Conservation (phyloP, 305 asterid species). For the Andrographis paniculata region DNA sequence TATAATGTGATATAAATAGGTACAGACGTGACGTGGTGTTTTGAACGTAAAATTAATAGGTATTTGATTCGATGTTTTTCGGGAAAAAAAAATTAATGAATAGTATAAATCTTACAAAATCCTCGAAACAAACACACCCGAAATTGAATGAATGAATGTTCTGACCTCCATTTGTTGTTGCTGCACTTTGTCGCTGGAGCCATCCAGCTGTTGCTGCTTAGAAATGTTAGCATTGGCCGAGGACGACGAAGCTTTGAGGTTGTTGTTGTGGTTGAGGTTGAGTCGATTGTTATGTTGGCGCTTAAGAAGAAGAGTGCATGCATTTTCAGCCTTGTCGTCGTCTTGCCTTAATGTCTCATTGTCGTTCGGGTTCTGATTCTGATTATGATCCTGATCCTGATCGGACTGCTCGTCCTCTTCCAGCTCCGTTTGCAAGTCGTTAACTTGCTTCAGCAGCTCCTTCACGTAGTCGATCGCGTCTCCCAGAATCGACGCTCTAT, state of each 20-base stretch:
- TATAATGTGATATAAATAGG: too few relatives aligned
- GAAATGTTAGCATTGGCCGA: too few relatives aligned
- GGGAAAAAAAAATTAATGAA: too few relatives aligned
- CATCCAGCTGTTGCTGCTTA: conserved; percentile 26
- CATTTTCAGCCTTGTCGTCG: conserved; percentile 16
- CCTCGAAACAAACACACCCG: too few relatives aligned
- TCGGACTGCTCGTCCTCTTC: too few relatives aligned
- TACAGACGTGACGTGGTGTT: too few relatives aligned
- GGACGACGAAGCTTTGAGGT: too few relatives aligned
- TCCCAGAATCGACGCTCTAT: conserved; percentile 87
- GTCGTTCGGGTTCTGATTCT: conserved; percentile 60
- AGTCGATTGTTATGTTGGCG: conserved; percentile 32
- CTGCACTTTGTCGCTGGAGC: conserved; percentile 40
- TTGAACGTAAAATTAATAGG: too few relatives aligned
- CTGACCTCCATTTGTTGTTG: conserved; percentile 95
- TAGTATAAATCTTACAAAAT: too few relatives aligned
- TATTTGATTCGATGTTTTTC: too few relatives aligned
- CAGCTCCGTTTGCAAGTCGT: conserved; percentile 67
- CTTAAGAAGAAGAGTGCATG: conserved; percentile 17
- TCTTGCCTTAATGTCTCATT: conserved; percentile 29
- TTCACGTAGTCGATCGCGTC: conserved; percentile 87
- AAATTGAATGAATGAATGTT: background rate
- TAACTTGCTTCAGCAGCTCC: conserved; percentile 63
- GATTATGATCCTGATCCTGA: too few relatives aligned
- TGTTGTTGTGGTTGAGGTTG: conserved; percentile 6